Percentiles rank a stretch among this genome's conserved stretches.
These are phyloP conservation scores for Fraxinus cuspidata DNA, from an alignment of 257 asterid genomes.

Conservation along the genomic window DNA sequence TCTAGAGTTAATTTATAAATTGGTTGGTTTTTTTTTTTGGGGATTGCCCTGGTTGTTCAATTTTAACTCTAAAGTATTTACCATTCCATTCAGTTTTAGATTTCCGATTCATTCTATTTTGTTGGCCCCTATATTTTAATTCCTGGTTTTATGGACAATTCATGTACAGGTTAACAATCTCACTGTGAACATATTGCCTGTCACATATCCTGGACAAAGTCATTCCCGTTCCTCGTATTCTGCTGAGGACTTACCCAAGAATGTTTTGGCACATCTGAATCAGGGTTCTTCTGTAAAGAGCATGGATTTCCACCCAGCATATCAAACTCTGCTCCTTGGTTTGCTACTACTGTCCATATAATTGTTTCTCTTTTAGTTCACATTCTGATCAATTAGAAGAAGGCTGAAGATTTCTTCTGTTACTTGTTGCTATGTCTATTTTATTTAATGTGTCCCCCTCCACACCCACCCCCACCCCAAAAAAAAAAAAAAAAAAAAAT, in stretches of 20 bases:
- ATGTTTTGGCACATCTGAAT: constrained; percentile 49
- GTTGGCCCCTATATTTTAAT: background rate
- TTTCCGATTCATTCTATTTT: constrained; percentile 17
- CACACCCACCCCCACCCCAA: no score
- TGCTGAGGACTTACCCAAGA: constrained; percentile 57
- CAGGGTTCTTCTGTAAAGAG: constrained; percentile 69
- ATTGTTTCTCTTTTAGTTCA: background rate
- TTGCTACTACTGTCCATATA: constrained; percentile 26
- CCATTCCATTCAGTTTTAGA: constrained; percentile 2
- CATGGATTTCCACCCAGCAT: constrained; percentile 72
- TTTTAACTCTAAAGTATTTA: background rate
- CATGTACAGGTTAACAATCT: constrained; percentile 46
- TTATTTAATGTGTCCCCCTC: background rate
- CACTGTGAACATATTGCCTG: constrained; percentile 39
- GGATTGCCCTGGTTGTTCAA: background rate
- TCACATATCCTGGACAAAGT: constrained; percentile 44
- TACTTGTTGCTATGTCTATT: background rate
- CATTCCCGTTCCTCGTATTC: constrained; percentile 34
- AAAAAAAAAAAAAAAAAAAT: no score
- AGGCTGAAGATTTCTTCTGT: background rate
- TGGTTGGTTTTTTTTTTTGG: background rate
- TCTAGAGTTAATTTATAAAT: constrained; percentile 6
- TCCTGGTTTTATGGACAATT: background rate
- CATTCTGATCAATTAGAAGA: constrained; percentile 16
- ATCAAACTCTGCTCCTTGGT: constrained; percentile 61